Conservation (phyloP, 805 yeast genomes). For the Cyberlindnera sargentensis region DNA sequence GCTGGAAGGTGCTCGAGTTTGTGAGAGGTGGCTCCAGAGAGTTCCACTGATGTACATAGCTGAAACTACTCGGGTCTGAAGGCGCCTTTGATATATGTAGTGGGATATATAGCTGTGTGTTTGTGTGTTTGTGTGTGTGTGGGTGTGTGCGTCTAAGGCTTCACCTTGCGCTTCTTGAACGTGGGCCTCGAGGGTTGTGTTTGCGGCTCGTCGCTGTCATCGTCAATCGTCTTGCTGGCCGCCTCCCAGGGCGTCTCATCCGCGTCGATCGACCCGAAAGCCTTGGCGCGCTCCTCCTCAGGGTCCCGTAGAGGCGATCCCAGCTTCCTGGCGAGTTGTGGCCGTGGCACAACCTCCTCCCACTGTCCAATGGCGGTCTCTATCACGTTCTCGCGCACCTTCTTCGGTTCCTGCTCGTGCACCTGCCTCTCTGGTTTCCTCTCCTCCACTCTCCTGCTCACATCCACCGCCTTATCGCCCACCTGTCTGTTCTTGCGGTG, state of each 20-base stretch:
- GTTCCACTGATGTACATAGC: constrained; percentile 31
- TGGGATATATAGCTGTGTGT: not conserved
- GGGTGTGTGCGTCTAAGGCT: not conserved
- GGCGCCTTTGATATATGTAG: not conserved
- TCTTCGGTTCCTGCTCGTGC: not conserved
- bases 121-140: too few species aligned
- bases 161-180: constrained; percentile 20
- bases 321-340: not conserved
- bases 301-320: constrained; percentile 3
- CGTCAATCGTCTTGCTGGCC: constrained; percentile 7
- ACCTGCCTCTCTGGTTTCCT: not conserved
- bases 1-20: constrained; percentile 94
- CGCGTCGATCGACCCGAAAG: not conserved
- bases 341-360: constrained; percentile 1
- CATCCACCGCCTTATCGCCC: constrained; percentile 1
- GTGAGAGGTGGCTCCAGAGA: constrained; percentile 90
- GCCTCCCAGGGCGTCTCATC: not conserved
- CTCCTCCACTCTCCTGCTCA: not conserved
- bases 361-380: constrained; percentile 11
- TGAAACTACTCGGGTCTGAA: not conserved
- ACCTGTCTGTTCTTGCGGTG: constrained; percentile 21
- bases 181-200: constrained; percentile 3
- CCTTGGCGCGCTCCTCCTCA: not conserved
- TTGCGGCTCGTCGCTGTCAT: constrained; percentile 14
- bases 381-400: not conserved